These are phyloP conservation scores for Teunomyces tritomae DNA, from an alignment of 805 yeast genomes.

Conservation along the genomic window DNA sequence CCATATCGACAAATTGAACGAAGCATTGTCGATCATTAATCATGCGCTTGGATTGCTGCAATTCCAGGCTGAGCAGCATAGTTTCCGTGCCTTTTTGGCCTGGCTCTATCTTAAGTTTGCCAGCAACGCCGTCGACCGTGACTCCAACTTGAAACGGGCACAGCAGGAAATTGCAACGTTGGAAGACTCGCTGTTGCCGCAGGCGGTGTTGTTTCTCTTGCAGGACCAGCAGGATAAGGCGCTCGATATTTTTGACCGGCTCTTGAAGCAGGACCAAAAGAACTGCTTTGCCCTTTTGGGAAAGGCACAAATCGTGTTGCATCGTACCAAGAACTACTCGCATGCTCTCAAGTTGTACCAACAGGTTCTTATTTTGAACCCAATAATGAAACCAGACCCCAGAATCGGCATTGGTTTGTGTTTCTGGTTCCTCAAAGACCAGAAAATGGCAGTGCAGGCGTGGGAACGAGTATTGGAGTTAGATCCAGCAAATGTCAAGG, in stretches of 20 bases:
- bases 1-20: constrained; percentile 52
- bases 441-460: constrained; percentile 69
- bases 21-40: constrained; percentile 61
- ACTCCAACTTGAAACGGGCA: constrained; percentile 23
- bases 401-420: constrained; percentile 93
- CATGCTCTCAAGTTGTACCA: constrained; percentile 82
- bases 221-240: constrained; percentile 70
- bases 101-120: constrained; percentile 64
- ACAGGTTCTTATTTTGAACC: constrained; percentile 72
- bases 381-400: constrained; percentile 83
- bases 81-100: constrained; percentile 59
- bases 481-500: constrained; percentile 57
- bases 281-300: constrained; percentile 79
- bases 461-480: constrained; percentile 80
- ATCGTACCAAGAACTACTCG: constrained; percentile 62
- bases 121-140: constrained; percentile 24
- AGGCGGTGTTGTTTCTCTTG: constrained; percentile 61
- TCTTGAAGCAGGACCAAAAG: constrained; percentile 51
- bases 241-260: constrained; percentile 60
- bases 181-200: constrained; percentile 47
- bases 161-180: constrained; percentile 17
- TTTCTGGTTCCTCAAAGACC: constrained; percentile 84
- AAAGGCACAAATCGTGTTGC: constrained; percentile 76
- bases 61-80: constrained; percentile 40
- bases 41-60: constrained; percentile 50